Percentiles rank a stretch among this genome's conserved stretches.
Evolutionary conservation across 768 basidiomycete species (phyloP).

Genomic region (Polyporus arcularius): DNA sequence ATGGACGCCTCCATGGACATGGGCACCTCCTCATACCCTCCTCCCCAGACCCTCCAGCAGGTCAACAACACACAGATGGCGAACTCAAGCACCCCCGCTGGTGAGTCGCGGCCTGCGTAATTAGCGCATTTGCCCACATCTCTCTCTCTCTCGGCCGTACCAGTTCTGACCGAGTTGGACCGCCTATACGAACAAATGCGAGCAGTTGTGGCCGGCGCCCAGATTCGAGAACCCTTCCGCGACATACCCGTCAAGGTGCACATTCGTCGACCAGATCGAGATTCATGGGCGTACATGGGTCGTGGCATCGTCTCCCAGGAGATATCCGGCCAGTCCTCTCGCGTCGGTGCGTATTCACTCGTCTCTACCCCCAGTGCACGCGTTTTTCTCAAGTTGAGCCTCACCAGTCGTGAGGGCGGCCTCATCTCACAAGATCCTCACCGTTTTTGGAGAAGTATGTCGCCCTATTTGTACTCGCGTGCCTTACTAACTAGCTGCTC

Average conservation of each 20-base stretch:
- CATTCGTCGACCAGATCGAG: constrained; percentile 74
- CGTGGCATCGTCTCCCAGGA: constrained; percentile 78
- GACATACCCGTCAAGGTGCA: constrained; percentile 87
- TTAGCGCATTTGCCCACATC: constrained; percentile 15
- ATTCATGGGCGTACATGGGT: constrained; percentile 82
- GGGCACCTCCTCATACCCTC: constrained; percentile 1
- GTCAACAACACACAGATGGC: neutral
- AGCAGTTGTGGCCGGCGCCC: constrained; percentile 17
- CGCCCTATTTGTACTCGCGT: constrained; percentile 8
- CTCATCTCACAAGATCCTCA: constrained; percentile 66
- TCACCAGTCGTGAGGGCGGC: constrained; percentile 62
- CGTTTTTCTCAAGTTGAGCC: constrained; percentile 17
- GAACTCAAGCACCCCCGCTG: neutral
- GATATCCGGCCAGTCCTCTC: constrained; percentile 71
- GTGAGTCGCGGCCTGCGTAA: constrained; percentile 18
- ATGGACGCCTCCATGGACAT: constrained; percentile 24
- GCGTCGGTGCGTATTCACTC: constrained; percentile 61
- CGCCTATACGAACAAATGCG: constrained; percentile 25
- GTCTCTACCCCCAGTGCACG: constrained; percentile 1
- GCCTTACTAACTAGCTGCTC: constrained; percentile 8
- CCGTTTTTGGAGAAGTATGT: constrained; percentile 70
- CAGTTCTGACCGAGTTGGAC: constrained; percentile 27
- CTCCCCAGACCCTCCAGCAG: constrained; percentile 11
- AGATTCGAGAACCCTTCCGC: constrained; percentile 34
- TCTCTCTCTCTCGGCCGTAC: constrained; percentile 1